Conservation (phyloP, 2,329 filamentous ascomycete species). For the Ceratocystis diversiconidia region DNA sequence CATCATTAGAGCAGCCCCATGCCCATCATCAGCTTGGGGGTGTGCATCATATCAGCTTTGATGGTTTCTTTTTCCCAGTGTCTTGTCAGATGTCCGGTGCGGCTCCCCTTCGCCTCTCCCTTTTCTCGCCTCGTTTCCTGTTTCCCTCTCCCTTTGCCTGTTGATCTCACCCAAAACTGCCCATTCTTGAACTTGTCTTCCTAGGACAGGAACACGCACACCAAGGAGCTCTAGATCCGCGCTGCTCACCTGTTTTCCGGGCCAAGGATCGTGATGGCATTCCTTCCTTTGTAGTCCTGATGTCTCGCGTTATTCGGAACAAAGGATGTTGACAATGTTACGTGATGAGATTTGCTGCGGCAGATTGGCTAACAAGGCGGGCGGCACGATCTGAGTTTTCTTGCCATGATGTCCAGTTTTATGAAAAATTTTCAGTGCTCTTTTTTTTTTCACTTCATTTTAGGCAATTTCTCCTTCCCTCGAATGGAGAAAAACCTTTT, state of each 20-base stretch:
- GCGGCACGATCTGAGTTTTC: neutral
- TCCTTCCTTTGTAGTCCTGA: conserved; percentile 2
- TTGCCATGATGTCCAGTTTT: neutral
- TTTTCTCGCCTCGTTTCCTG: neutral
- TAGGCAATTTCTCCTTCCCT: neutral
- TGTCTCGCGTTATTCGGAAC: neutral
- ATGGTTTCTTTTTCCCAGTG: neutral
- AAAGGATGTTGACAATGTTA: neutral
- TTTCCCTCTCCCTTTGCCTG: neutral
- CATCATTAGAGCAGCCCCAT: neutral
- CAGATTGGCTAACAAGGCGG: neutral
- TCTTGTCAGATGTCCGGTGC: neutral
- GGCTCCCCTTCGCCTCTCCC: neutral
- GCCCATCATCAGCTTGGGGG: neutral
- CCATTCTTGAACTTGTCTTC: neutral
- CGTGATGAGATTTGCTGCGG: neutral
- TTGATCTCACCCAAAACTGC: neutral
- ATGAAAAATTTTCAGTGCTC: neutral
- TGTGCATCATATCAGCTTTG: neutral
- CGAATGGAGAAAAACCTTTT: neutral
- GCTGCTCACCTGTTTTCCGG: neutral
- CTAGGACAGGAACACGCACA: neutral
- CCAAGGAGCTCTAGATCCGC: neutral
- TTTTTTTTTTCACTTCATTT: neutral
- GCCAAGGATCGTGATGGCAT: neutral